A percentile compares a stretch with the other conserved stretches of the same genome.
phyloP scores from a whole-genome alignment of 2,329 filamentous ascomycete genomes.

The Sporothrix pallida region DNA sequence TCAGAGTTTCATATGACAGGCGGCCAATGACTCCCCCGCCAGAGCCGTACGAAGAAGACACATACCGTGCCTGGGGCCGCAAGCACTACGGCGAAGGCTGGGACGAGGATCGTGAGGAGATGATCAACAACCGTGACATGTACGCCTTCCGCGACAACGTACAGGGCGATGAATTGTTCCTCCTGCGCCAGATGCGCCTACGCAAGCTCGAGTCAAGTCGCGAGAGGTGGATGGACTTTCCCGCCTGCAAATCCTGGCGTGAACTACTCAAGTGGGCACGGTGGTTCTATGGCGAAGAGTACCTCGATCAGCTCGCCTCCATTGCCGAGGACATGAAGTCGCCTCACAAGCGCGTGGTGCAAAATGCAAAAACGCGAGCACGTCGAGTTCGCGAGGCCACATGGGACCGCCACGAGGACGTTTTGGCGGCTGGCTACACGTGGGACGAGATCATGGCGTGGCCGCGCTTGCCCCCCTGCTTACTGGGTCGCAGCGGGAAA shows the following conservation, averaged over 20 bases:
- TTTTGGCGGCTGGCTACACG: constrained; percentile 4
- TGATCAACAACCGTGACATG: constrained; percentile 5
- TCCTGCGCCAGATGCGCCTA: neutral
- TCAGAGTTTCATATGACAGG: neutral
- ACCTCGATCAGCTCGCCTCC: neutral
- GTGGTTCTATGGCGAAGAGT: neutral
- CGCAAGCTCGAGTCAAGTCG: neutral
- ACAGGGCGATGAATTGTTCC: neutral
- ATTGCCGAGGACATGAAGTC: neutral
- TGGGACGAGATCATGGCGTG: neutral
- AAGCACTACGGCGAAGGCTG: neutral
- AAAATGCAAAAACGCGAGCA: neutral
- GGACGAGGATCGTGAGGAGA: neutral
- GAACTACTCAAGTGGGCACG: neutral
- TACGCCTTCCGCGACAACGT: constrained; percentile 12
- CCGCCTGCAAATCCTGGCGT: neutral
- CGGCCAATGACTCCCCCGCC: neutral
- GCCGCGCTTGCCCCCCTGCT: neutral
- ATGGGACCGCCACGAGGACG: constrained; percentile 3
- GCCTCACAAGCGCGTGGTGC: neutral
- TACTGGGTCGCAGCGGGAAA: neutral
- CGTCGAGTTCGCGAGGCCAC: neutral
- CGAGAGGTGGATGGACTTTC: neutral
- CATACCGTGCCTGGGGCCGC: constrained; percentile 6
- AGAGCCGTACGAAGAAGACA: neutral